Evolutionary conservation across 441 rosid species (phyloP).

Genomic region (Croton setiger): DNA sequence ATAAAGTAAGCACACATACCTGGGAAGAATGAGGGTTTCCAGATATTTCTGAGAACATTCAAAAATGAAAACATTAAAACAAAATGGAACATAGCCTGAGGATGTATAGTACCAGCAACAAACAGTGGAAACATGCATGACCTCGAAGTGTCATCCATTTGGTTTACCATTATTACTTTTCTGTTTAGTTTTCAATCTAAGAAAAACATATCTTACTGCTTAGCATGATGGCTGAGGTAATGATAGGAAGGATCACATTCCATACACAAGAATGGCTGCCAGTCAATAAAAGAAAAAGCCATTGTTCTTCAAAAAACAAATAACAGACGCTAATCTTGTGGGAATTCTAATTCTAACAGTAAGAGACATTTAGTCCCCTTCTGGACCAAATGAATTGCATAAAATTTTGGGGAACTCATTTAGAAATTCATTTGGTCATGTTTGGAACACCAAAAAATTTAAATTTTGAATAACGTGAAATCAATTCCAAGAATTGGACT

Average conservation of each 20-base stretch:
- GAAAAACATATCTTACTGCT: not conserved
- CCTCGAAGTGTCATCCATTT: not conserved
- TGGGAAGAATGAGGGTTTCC: not conserved
- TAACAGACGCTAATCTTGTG: not conserved
- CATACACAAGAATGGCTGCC: not conserved
- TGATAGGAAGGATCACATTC: not conserved
- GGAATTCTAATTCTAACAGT: constrained; percentile 1
- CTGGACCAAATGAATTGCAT: too few relatives aligned
- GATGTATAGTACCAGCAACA: not conserved
- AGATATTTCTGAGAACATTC: not conserved
- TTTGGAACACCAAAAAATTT: too few relatives aligned
- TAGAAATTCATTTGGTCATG: too few relatives aligned
- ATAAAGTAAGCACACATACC: not conserved
- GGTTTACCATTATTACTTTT: not conserved
- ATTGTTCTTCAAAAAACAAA: not conserved
- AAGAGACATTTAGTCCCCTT: too few relatives aligned
- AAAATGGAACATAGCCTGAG: not conserved
- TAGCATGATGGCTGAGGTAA: not conserved
- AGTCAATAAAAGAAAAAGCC: not conserved
- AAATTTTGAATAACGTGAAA: too few relatives aligned
- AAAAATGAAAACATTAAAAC: not conserved
- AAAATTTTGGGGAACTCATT: too few relatives aligned
- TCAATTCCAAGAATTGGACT: too few relatives aligned
- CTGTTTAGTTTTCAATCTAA: not conserved
- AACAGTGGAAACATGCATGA: not conserved